Evolutionary conservation across 257 asterid genomes (phyloP).

Genomic region (Solanum neorickii): DNA sequence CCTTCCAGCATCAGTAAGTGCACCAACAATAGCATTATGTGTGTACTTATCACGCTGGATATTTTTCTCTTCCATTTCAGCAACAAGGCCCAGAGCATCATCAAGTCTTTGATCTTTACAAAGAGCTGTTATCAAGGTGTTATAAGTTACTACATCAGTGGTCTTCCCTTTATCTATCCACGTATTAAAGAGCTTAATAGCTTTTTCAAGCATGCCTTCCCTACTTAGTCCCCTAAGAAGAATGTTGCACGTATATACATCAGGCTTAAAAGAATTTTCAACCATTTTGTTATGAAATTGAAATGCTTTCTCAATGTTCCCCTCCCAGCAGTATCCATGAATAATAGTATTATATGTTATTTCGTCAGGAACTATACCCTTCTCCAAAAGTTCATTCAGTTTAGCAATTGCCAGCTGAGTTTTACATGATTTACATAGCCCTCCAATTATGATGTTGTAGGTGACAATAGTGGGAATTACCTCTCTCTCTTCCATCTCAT

Average conservation of each 20-base stretch:
- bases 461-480: neutral
- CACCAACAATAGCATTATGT: neutral
- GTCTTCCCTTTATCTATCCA: neutral
- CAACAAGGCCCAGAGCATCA: neutral
- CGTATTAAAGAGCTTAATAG: neutral
- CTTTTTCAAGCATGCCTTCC: neutral
- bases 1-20: neutral
- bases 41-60: neutral
- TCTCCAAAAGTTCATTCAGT: neutral
- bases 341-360: neutral
- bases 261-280: neutral
- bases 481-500: neutral
- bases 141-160: neutral
- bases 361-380: neutral
- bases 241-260: neutral
- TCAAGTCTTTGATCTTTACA: neutral
- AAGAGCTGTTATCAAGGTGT: neutral
- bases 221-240: neutral
- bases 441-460: neutral
- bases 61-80: neutral
- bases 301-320: neutral
- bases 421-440: neutral
- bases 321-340: neutral
- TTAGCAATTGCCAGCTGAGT: neutral
- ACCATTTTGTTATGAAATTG: neutral